Base-by-base conservation (phyloP, 2,329 filamentous ascomycete genomes). In the Lanzia echinophila region DNA sequence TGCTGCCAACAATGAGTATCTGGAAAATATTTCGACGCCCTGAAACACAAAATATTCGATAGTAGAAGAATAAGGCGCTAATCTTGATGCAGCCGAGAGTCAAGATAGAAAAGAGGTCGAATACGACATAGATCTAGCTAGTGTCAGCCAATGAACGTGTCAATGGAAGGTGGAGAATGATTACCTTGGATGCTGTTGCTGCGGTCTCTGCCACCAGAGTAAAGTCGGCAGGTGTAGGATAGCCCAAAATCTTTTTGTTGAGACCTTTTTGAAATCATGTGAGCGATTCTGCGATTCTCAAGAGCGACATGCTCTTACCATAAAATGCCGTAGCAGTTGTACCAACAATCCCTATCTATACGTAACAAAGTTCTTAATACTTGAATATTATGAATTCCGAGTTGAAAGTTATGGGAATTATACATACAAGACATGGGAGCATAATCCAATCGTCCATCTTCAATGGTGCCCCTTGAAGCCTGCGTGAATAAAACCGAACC, bases 11-110 rank as follows among this genome's bases (percentile, higher is more conserved):
- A 2, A 48, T n/a, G 22, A 48, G 32, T 3, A 15, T 38, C 13
- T 13, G 17, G 19, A 48, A 48, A 32, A 13, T 28, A 17, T 13
- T 22, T 7, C 46, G 10, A n/a, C 36, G 33, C n/a, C 46, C 49
- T 12, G 32, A 8, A 4, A 36, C 41, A 19, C 49, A 52, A 17
- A 52, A 46, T 3, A 52, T 44, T 19, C 49, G 49, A 20, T 45
- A 34, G 41, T 52, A 52, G 24, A 52, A 52, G 41, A 34, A 45
- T 8, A 52, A 31, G 13, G 49, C 49, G 19, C 41, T 52, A 7
- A 46, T 36, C n/a, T 52, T 52, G 41, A 45, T 22, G 34, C 28
- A 46, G 10, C 41, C 49, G 8, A 44, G 41, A 13, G 49, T 38
- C 15, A 22, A 7, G 10, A 46, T 34, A 12, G 39, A 36, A 31